Base-by-base conservation (phyloP, 2,329 filamentous ascomycete genomes). In the Ascochyta lentis region DNA sequence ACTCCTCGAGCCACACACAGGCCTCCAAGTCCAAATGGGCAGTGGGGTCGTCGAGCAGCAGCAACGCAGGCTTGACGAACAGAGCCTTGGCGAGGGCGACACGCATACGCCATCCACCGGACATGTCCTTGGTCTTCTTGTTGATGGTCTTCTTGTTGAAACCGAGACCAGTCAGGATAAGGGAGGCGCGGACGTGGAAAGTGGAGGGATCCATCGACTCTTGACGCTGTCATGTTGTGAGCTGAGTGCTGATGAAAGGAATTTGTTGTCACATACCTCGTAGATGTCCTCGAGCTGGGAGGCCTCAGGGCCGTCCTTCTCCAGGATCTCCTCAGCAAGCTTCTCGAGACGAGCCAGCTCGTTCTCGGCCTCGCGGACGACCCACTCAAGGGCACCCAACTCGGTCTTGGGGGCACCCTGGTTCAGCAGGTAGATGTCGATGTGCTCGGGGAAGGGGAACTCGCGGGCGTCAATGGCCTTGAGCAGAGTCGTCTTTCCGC, bases 41-140 rank as follows among this genome's bases (percentile, higher is more conserved):
- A 64, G 95, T 99, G 39, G 95, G 95, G 83, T 99, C 95, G 77
- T 99, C 95, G 71, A 99, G 92, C 65, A 99, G 86, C 46, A 99
- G 87, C 54, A 99, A 85, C 16, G 92, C 95, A 33, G 96, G 95
- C 86, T 96, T 96, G 81, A 99, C 94, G 83, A 99, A 99, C 49
- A 99, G 89, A 54, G 95, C 95, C 84, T 98, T 97, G 76, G 86
- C 95, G 59, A 99, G 88, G 54, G 95, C 95, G 56, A 99, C 95
- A 86, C 96, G 92, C 95, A 99, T 99, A 84, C 94, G 89, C 95
- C 95, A 99, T 70, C 95, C 95, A 91, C 95, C 95, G 65, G 95
- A 99, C 96, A 99, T 99, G 78, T 99, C 96, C 86, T 98, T 99
- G 71, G 96, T 99, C 88, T 96, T 97, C 87, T 99, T 99, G 79